phyloP scores from a whole-genome alignment of 306 rosid species.

The Cucumis hystrix region DNA sequence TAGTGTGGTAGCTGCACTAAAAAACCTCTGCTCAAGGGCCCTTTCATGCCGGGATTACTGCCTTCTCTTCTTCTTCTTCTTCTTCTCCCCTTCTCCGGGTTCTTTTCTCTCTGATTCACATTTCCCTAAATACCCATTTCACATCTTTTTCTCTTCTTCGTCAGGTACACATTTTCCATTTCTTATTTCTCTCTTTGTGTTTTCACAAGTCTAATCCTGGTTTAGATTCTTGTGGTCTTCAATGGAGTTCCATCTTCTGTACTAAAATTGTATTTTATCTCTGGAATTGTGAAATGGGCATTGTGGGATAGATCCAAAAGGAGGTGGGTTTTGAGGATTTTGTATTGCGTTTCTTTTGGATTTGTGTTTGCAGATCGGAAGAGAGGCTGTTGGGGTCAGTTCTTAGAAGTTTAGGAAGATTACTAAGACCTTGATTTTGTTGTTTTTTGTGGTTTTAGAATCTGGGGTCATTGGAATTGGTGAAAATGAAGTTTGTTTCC shows the following conservation, averaged over 20 bases:
- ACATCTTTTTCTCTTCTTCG: neutral
- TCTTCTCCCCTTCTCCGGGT: conserved; percentile 3
- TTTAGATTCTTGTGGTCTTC: neutral
- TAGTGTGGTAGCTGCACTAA: conserved; percentile 13
- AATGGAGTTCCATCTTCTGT: conserved; percentile 8
- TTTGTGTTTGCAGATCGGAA: conserved; percentile 1
- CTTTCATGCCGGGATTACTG: conserved; percentile 16
- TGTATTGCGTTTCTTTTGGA: conserved; percentile 7
- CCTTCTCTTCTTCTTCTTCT: conserved; percentile 10
- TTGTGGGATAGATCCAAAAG: conserved; percentile 15
- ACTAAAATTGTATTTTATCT: neutral
- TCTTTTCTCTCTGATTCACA: conserved; percentile 11
- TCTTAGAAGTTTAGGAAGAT: neutral
- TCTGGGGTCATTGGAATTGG: conserved; percentile 13
- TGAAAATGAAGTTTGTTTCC: conserved; percentile 37
- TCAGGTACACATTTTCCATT: conserved; percentile 9
- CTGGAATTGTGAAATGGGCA: neutral
- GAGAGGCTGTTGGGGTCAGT: neutral
- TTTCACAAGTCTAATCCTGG: neutral
- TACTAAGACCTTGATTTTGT: neutral
- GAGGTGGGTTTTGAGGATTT: conserved; percentile 15
- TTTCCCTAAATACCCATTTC: neutral
- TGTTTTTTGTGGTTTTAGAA: neutral
- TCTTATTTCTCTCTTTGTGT: conserved; percentile 7
- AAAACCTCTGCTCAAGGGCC: conserved; percentile 13